Base-by-base conservation (phyloP, 768 basidiomycete species). In the Tricholoma flavovirens region DNA sequence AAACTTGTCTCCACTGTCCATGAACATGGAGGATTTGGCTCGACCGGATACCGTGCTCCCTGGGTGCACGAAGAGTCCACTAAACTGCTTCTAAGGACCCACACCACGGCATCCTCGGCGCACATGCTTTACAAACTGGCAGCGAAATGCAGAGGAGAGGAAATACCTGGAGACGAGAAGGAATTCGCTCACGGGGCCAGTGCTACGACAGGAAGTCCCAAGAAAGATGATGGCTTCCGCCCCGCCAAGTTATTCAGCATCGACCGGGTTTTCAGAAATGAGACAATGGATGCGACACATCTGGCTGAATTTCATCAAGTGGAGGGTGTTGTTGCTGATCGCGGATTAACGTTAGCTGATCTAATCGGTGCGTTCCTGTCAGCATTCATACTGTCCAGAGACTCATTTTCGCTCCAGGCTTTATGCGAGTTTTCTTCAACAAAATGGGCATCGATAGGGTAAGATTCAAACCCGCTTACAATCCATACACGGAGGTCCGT, bases 231-330 rank as follows among this genome's bases (percentile, higher is more conserved):
- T 49, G 92, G 90, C 0, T 97, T 97, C 79, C 78, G 86, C 56
- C 91, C 94, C 5, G 91, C 91, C 35, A 97, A 98, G 66, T 68
- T 97, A 60, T 99, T 98, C 82, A 93, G 90, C 62, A 98, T 99
- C 61, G 97, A 99, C 70, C 81, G 97, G 45, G 97, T 99, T 19
- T 99, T 98, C 86, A 80, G 97, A 68, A 99, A 99, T 64, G 97
- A 99, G 72, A 92, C 97, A 0, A 91, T 92, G 81, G 97, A 99
- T 71, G 94, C 94, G 45, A 99, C 97, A 15, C 97, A 99, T 77
- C 67, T 99, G 60, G 97, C 97, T 4, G 97, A 99, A 72, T 99
- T 99, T 79, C 96, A 98, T 69, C 97, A 99, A 73, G 97, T 99
- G n/a, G 97, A 99, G 71, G 97, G 97, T 51, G 97, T 99, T 46